Evolutionary conservation across 768 basidiomycete species (phyloP).

Genomic region (Boletus rubropictus): DNA sequence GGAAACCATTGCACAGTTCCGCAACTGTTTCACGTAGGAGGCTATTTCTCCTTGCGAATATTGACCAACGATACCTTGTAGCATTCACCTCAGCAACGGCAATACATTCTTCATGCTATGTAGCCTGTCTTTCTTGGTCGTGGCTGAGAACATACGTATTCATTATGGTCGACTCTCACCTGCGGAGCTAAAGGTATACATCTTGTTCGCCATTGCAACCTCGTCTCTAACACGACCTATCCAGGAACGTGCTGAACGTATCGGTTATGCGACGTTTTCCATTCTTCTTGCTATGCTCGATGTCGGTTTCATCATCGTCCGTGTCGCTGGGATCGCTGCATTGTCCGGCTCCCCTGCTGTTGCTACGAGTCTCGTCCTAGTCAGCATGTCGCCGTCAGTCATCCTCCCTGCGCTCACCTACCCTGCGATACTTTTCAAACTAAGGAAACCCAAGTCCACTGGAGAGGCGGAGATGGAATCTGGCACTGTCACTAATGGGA

Average conservation of each 20-base stretch:
- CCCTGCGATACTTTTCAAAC: neutral
- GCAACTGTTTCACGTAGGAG: constrained; percentile 10
- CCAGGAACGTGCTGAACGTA: constrained; percentile 10
- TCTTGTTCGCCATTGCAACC: neutral
- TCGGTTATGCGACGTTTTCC: constrained; percentile 15
- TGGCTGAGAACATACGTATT: constrained; percentile 18
- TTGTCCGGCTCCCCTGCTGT: constrained; percentile 12
- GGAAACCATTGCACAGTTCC: neutral
- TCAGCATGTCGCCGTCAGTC: constrained; percentile 6
- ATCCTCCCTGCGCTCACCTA: constrained; percentile 4
- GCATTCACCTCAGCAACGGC: constrained; percentile 15
- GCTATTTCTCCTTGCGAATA: neutral
- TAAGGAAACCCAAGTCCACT: neutral
- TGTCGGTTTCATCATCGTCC: constrained; percentile 18
- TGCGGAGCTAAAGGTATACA: constrained; percentile 21
- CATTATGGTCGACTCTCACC: constrained; percentile 21
- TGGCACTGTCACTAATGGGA: neutral
- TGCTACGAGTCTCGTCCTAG: constrained; percentile 7
- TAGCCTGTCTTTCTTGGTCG: constrained; percentile 11
- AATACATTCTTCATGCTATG: constrained; percentile 10
- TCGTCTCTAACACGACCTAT: neutral
- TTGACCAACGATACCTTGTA: constrained; percentile 6
- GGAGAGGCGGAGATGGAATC: constrained; percentile 2
- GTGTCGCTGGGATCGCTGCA: constrained; percentile 9
- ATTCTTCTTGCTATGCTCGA: constrained; percentile 17